phyloP scores from a whole-genome alignment of 2,329 filamentous ascomycete species.

The Epicoccum nigrum region DNA sequence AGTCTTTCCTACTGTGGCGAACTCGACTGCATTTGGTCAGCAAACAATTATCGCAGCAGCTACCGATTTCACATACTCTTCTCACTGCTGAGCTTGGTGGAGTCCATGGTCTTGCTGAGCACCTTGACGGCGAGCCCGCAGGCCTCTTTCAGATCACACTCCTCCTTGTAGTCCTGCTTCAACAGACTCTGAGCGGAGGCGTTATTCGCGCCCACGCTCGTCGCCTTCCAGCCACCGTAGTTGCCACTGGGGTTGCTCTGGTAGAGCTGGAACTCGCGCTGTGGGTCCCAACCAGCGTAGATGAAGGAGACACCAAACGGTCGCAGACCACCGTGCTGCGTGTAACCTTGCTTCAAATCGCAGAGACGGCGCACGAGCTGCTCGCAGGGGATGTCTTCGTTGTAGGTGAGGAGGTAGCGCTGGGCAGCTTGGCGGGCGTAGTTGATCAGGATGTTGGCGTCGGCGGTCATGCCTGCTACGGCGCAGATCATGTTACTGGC shows the following conservation, averaged over 20 bases:
- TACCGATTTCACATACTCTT: constrained; percentile 76
- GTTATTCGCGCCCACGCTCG: constrained; percentile 96
- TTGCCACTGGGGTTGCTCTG: constrained; percentile 99
- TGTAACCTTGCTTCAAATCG: constrained; percentile 99
- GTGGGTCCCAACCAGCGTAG: constrained; percentile 96
- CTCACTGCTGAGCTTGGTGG: constrained; percentile 97
- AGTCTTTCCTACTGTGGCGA: constrained; percentile 96
- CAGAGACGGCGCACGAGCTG: constrained; percentile 96
- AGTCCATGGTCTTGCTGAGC: constrained; percentile 99
- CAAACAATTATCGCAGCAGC: constrained; percentile 1
- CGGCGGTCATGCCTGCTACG: constrained; percentile 97
- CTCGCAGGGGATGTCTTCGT: constrained; percentile 99
- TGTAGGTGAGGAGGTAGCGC: constrained; percentile 97
- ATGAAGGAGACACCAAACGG: constrained; percentile 99
- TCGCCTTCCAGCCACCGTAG: constrained; percentile 99
- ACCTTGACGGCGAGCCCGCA: constrained; percentile 98
- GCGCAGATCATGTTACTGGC: constrained; percentile 99
- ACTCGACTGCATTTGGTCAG: constrained; percentile 73
- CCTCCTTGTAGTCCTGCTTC: constrained; percentile 99
- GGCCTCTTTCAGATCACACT: constrained; percentile 93
- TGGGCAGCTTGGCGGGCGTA: constrained; percentile 97
- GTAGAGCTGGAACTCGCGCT: constrained; percentile 97
- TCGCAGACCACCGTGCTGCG: constrained; percentile 96
- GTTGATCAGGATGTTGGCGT: constrained; percentile 99
- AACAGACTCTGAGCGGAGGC: constrained; percentile 94